phyloP scores from a whole-genome alignment of 176 grass and related monocot genomes.

The Avena sativa region DNA sequence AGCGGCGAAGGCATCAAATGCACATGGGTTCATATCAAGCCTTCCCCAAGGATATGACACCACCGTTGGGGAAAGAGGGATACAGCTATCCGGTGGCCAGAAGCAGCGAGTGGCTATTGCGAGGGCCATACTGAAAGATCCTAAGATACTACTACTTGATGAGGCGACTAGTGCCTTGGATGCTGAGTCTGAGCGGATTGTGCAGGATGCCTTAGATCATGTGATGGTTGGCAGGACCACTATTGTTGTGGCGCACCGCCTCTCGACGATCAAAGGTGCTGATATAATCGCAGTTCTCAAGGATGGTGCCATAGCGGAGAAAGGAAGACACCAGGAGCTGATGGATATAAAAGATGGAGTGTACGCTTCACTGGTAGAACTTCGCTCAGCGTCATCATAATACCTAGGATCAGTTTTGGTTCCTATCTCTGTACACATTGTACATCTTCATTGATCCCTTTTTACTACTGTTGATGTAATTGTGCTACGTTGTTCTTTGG shows the following conservation, averaged over 20 bases:
- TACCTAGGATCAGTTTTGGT: slow-evolving; percentile 20
- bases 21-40: slow-evolving; percentile 76
- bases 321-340: slow-evolving; percentile 68
- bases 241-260: slow-evolving; percentile 70
- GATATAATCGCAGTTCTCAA: slow-evolving; percentile 82
- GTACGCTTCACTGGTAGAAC: slow-evolving; percentile 75
- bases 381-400: slow-evolving; percentile 45
- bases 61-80: slow-evolving; percentile 67
- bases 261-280: slow-evolving; percentile 75
- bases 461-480: not conserved
- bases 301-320: slow-evolving; percentile 71
- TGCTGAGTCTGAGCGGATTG: slow-evolving; percentile 76
- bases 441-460: slow-evolving; percentile 15
- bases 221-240: slow-evolving; percentile 85
- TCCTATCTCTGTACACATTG: not conserved
- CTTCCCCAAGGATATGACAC: slow-evolving; percentile 83
- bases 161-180: slow-evolving; percentile 85
- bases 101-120: slow-evolving; percentile 83
- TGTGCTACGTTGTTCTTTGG: slow-evolving; percentile 8
- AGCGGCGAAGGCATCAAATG: slow-evolving; percentile 67
- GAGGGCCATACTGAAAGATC: slow-evolving; percentile 76
- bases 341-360: slow-evolving; percentile 70
- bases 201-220: slow-evolving; percentile 73
- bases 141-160: slow-evolving; percentile 77
- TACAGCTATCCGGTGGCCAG: slow-evolving; percentile 82